Evolutionary conservation across 176 grass and related monocot genomes (phyloP).

Genomic region (Zea luxurians): DNA sequence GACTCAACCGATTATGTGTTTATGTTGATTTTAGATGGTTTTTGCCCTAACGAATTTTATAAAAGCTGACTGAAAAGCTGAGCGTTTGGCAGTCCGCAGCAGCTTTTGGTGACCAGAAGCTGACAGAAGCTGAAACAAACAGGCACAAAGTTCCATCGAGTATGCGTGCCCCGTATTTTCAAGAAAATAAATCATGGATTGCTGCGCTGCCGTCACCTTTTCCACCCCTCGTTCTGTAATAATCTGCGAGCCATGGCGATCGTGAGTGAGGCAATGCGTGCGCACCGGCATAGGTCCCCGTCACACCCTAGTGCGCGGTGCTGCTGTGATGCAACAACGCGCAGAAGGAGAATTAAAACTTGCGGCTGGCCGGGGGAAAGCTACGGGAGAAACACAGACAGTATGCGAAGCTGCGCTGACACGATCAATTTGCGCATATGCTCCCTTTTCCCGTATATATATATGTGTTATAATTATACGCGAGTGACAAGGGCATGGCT

Average conservation of each 20-base stretch:
- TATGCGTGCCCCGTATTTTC: not conserved
- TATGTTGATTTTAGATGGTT: too few relatives aligned
- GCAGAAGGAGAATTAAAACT: not conserved
- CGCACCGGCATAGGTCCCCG: not conserved
- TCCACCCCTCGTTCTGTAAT: not conserved
- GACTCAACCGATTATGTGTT: too few relatives aligned
- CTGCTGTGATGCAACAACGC: conserved; percentile 48
- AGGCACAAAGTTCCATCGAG: too few relatives aligned
- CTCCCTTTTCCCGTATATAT: not conserved
- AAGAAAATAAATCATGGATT: conserved; percentile 9
- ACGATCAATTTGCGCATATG: not conserved
- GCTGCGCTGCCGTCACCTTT: conserved; percentile 33
- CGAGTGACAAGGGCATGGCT: conserved; percentile 5
- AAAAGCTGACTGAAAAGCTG: too few relatives aligned
- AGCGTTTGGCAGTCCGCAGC: too few relatives aligned
- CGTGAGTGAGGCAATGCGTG: conserved; percentile 10
- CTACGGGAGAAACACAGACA: not conserved
- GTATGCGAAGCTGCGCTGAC: not conserved
- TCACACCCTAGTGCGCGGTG: conserved; percentile 39
- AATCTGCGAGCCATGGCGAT: conserved; percentile 17
- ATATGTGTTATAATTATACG: not conserved
- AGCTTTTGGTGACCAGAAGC: too few relatives aligned
- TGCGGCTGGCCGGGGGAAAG: not conserved
- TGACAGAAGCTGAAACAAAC: too few relatives aligned
- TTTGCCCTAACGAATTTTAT: too few relatives aligned